These are phyloP conservation scores for Tuber magnatum DNA, from an alignment of 495 filamentous ascomycete species.

Conservation along the genomic window DNA sequence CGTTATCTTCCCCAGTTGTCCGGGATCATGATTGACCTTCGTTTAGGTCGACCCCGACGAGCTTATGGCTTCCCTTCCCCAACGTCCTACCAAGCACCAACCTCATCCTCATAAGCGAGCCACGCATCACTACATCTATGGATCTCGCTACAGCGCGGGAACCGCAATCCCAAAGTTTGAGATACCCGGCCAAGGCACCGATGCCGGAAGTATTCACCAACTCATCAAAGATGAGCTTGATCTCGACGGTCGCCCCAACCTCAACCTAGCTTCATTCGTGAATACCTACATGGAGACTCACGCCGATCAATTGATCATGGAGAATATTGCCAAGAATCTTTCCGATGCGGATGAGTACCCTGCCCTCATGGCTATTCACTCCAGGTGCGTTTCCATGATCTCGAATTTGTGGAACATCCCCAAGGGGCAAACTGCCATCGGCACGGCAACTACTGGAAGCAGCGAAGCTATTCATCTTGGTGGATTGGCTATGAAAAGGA, in stretches of 20 bases:
- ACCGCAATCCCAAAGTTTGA: constrained; percentile 61
- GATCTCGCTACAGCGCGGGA: constrained; percentile 55
- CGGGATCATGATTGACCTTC: background rate
- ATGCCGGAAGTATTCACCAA: constrained; percentile 58
- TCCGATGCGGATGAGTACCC: constrained; percentile 68
- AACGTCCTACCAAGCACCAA: constrained; percentile 45
- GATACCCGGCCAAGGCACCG: constrained; percentile 56
- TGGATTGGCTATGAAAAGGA: constrained; percentile 69
- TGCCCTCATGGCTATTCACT: constrained; percentile 64
- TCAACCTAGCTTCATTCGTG: constrained; percentile 67
- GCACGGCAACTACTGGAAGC: constrained; percentile 65
- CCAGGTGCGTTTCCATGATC: constrained; percentile 64
- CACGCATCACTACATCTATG: constrained; percentile 57
- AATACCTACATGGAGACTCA: constrained; percentile 65
- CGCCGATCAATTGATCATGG: constrained; percentile 57
- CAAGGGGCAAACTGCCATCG: constrained; percentile 60
- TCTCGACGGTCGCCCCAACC: constrained; percentile 63
- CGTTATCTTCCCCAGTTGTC: background rate
- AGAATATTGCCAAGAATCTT: constrained; percentile 62
- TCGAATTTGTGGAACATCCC: constrained; percentile 62
- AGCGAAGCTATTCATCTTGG: constrained; percentile 69
- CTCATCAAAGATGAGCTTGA: constrained; percentile 68
- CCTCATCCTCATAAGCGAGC: constrained; percentile 42
- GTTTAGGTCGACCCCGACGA: constrained; percentile 56
- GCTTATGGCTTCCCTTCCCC: constrained; percentile 51